Evolutionary conservation across 2,329 filamentous ascomycete species (phyloP), one percentile per base, ranked within the genome.

Genomic region (Phoma sp.): DNA sequence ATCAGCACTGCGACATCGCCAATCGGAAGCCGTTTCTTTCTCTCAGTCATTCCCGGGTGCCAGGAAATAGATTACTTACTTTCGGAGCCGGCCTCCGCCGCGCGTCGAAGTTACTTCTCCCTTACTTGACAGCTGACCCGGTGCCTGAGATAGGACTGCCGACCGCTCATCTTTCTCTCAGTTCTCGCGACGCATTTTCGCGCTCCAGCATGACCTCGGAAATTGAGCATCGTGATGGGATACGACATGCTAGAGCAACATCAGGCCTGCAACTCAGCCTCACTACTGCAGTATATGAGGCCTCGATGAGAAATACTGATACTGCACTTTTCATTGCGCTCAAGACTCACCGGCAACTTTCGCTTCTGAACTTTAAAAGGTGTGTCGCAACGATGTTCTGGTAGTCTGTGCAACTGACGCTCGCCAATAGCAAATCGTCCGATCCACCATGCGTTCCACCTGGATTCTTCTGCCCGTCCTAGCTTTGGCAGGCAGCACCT

Each of bases 401-500:
- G 29, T 18, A 14, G 14, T 23, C 4, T 14, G 25, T 45, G 25
- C 24, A n/a, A 23, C 22, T 55, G 22, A 46, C 22, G 42, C 25
- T 30, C 6, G 27, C 36, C 41, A 42, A 22, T 27, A 42, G 27
- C 37, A 33, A 27, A 37, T 5, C 45, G 27, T 4, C n/a, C 32
- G 23, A 7, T 13, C 33, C 47, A 37, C 8, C 14, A 56, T 56
- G 53, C 43, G 24, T 35, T 52, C 47, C 23, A 24, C 35, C 18
- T 18, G 55, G 14, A 44, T 52, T 7, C n/a, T 50, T 14, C 30
- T 59, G 7, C 41, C 52, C 24, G 8, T 46, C n/a, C 32, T 59
- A 33, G 55, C 52, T 33, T 24, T 62, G 18, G 35, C 42, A 24
- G 47, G 42, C 25, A 33, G 41, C 35, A 25, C 46, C 24, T 13